These are phyloP conservation scores for Knufia fluminis DNA, from an alignment of 2,329 filamentous ascomycete genomes.

Conservation along the genomic window DNA sequence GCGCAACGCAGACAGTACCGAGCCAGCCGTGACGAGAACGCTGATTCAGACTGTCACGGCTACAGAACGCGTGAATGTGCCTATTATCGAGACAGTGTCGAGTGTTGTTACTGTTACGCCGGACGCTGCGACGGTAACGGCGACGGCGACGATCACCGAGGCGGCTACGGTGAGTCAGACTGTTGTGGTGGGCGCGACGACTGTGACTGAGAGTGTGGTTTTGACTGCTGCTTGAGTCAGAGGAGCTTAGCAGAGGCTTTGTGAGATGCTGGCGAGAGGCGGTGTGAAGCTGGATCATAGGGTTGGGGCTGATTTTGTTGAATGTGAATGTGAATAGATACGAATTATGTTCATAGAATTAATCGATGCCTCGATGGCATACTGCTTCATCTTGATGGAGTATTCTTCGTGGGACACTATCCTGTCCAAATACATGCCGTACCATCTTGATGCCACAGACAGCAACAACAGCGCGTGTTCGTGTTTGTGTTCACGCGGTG, in stretches of 20 bases:
- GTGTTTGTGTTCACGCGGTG: too few species aligned
- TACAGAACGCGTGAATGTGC: constrained; percentile 1
- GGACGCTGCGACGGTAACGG: constrained; percentile 10
- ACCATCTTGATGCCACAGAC: too few species aligned
- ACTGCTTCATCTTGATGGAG: too few species aligned
- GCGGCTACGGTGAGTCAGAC: neutral
- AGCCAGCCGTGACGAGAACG: neutral
- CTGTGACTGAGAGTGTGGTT: constrained; percentile 6
- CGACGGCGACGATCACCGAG: constrained; percentile 1
- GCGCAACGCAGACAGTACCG: neutral
- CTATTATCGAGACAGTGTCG: constrained; percentile 1
- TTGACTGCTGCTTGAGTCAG: constrained; percentile 18
- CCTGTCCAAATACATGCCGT: too few species aligned
- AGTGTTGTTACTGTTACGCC: constrained; percentile 11
- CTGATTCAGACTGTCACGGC: constrained; percentile 9
- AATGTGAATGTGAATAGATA: too few species aligned
- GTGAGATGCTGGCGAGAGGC: neutral
- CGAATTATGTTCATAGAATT: too few species aligned
- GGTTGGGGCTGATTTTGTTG: too few species aligned
- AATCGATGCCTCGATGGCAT: too few species aligned
- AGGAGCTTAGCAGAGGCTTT: constrained; percentile 10
- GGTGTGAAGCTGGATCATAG: neutral
- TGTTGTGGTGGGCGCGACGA: neutral
- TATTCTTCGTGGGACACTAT: too few species aligned
- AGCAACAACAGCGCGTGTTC: too few species aligned